Conservation (phyloP, 208 protist genomes). For the Lotmaria passim region DNA sequence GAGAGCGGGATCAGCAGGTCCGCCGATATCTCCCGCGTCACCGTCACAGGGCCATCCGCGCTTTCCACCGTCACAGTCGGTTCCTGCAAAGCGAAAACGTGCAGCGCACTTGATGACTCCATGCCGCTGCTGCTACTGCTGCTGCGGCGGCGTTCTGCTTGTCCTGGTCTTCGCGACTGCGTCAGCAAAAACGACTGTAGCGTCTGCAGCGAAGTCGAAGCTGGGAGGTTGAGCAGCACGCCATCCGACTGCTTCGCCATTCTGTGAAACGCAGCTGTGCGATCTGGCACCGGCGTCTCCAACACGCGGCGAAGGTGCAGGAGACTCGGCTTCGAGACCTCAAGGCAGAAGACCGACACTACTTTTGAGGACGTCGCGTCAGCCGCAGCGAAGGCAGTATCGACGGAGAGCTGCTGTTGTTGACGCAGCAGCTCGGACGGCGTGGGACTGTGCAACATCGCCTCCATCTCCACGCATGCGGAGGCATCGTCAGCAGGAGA, state of each 20-base stretch:
- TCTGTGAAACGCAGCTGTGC: conserved; percentile 7
- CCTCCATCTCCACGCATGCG: conserved; percentile 13
- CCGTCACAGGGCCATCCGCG: conserved; percentile 1
- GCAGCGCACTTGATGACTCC: conserved; percentile 7
- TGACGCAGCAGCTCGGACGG: neutral
- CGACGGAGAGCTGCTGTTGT: too few relatives aligned
- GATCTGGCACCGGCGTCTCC: conserved; percentile 10
- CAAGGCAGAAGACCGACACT: conserved; percentile 25
- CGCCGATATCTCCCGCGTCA: conserved; percentile 12
- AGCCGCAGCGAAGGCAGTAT: neutral
- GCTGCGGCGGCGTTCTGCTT: neutral
- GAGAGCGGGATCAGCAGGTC: conserved; percentile 11
- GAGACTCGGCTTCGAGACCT: conserved; percentile 13
- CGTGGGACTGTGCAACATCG: neutral
- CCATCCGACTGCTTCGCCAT: conserved; percentile 1
- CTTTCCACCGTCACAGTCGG: neutral
- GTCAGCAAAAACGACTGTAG: conserved; percentile 20
- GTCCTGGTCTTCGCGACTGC: neutral
- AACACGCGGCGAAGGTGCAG: conserved; percentile 9
- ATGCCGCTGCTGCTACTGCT: neutral
- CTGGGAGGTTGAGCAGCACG: conserved; percentile 23
- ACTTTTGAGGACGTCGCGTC: neutral
- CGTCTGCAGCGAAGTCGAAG: neutral
- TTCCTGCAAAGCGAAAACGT: conserved; percentile 23
- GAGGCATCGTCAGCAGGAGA: neutral